Base-by-base conservation (phyloP, 768 basidiomycete genomes). In the Erythrobasidium yunnanense region DNA sequence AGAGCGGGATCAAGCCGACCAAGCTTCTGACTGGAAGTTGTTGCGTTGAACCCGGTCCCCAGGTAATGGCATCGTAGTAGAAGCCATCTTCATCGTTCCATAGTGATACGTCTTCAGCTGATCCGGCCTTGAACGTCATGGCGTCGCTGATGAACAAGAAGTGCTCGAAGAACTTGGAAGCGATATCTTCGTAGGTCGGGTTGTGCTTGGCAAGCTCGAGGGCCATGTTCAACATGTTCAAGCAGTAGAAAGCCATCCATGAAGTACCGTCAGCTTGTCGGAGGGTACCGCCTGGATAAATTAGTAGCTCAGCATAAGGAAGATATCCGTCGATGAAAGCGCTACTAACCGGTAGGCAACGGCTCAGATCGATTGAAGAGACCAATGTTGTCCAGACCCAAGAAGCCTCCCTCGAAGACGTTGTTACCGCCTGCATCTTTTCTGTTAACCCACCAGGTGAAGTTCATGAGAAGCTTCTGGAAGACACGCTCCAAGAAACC, bases 221-320 rank as follows among this genome's bases (percentile, higher is more conserved):
- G 0, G 95, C 92, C 75, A 99, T 99, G 76, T 87, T 93, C 76
- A 99, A 77, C 95, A 97, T 97, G 74, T 95, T 95, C 66, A 97
- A 77, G 71, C 86, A 90, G 77, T 93, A 99, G 79, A 97, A 99
- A 32, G 91, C 95, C 95, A 99, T 99, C 95, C 95, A 99, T 0
- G 93, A 90, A 4, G 95, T 99, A 7, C 93, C 93, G 75, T 99
- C 95, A 6, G 95, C 91, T 78, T 99, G 95, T 58, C 93, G 90
- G 66, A 99, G 80, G 18, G 78, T 83, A 7, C 95, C 95, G n/a
- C 60, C 54, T 55, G 25, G 18, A 52, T 11, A 11, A 23, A 27
- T 13, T n/a, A 23, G 25, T 15, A 11, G 22, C 13, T 11, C 25
- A n/a, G 50, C 42, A 45, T 20, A 20, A 45, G 42, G 15, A 15